Evolutionary conservation across 192 early-diverging fungal species (phyloP).

Genomic region (Allomyces macrogynus): DNA sequence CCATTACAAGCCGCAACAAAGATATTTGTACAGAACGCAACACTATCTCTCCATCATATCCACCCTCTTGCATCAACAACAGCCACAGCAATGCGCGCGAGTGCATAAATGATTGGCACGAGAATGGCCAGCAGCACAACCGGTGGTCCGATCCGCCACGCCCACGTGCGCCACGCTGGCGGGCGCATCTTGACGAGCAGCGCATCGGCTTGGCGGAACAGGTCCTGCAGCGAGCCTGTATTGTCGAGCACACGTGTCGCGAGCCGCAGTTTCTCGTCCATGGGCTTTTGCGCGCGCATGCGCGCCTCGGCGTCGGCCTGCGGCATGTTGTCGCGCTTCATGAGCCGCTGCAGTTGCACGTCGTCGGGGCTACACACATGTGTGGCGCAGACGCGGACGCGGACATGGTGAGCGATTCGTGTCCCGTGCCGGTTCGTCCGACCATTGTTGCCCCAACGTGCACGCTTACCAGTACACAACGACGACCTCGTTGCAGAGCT

Average conservation of each 20-base stretch:
- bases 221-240: conserved; percentile 32
- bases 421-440: neutral
- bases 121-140: neutral
- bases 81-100: no score
- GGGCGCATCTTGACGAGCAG: neutral
- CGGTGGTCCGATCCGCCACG: neutral
- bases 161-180: neutral
- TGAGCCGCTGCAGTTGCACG: conserved; percentile 54
- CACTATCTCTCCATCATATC: no score
- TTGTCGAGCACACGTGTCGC: conserved; percentile 80
- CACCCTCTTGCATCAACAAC: no score
- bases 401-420: neutral
- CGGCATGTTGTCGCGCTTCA: conserved; percentile 43
- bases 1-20: no score
- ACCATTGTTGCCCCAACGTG: neutral
- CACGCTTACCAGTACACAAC: conserved; percentile 60
- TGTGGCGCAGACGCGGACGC: neutral
- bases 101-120: neutral
- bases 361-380: conserved; percentile 31
- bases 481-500: conserved; percentile 42
- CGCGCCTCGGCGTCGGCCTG: conserved; percentile 42
- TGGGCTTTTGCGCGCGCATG: conserved; percentile 63
- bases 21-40: no score
- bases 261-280: conserved; percentile 50
- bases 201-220: conserved; percentile 18